Percentiles rank a stretch among this genome's conserved stretches.
Evolutionary conservation across 139 green algal genomes (phyloP).

Genomic region (Diplosphaera chodatii): DNA sequence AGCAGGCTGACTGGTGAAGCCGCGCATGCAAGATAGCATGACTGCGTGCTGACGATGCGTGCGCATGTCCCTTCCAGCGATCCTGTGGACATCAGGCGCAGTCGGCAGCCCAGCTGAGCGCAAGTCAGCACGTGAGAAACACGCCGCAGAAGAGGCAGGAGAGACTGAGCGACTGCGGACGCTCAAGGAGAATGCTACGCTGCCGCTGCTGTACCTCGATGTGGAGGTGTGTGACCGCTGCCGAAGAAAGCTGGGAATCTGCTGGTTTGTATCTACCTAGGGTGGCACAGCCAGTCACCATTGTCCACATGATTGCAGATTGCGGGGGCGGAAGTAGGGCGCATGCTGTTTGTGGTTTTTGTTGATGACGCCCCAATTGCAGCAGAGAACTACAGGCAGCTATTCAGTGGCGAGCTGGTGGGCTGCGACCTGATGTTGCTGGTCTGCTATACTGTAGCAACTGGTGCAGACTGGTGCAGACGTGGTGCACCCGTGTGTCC

Average conservation of each 20-base stretch:
- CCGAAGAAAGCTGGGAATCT: no score
- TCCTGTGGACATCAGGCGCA: slow-evolving; percentile 2
- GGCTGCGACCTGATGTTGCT: no score
- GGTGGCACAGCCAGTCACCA: no score
- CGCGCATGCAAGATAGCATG: no score
- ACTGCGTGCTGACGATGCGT: no score
- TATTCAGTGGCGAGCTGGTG: neutral
- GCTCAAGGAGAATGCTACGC: slow-evolving; percentile 22
- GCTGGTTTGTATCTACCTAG: no score
- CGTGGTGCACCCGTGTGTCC: no score
- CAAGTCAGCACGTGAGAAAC: neutral
- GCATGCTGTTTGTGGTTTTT: neutral
- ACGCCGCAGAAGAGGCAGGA: neutral
- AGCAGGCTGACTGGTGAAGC: no score
- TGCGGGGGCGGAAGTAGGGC: neutral
- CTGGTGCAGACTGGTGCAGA: no score
- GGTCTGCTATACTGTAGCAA: no score
- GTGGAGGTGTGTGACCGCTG: slow-evolving; percentile 20
- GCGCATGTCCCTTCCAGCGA: no score
- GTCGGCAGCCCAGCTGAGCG: neutral
- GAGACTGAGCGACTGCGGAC: slow-evolving; percentile 23
- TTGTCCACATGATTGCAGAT: neutral
- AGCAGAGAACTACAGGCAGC: neutral
- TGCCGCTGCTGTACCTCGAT: slow-evolving; percentile 48
- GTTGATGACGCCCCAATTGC: neutral